Conservation (phyloP, 257 asterid genomes). For the Solanum boliviense region DNA sequence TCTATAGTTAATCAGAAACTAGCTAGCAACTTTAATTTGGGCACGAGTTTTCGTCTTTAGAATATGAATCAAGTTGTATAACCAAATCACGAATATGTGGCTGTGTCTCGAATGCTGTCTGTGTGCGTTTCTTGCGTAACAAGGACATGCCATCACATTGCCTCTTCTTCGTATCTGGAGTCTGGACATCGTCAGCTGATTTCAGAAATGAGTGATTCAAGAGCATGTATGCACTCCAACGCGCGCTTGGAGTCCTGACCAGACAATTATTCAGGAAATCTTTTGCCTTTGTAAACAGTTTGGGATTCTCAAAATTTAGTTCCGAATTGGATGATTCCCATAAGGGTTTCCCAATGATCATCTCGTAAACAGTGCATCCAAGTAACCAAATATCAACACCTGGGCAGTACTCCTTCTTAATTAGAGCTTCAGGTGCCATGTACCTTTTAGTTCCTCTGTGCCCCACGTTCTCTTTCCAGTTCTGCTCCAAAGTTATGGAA, state of each 20-base stretch:
- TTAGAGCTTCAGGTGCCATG: conserved; percentile 3
- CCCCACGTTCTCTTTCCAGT: neutral
- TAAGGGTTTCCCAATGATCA: neutral
- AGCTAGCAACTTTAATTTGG: neutral
- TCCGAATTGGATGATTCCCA: neutral
- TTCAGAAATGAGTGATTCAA: neutral
- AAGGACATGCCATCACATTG: neutral
- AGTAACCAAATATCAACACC: conserved; percentile 2
- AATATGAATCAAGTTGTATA: neutral
- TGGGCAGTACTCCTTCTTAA: neutral
- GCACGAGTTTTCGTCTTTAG: neutral
- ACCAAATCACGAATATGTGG: neutral
- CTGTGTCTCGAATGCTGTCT: neutral
- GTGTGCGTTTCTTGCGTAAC: neutral
- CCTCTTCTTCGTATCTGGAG: neutral
- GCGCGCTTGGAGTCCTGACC: neutral
- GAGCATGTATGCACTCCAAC: neutral
- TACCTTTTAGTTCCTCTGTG: neutral
- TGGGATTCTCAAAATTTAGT: neutral
- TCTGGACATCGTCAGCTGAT: neutral
- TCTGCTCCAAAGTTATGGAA: neutral
- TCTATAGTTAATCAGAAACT: too few species aligned
- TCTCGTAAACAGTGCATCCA: conserved; percentile 3
- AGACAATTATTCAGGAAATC: conserved; percentile 1
- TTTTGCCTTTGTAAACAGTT: neutral